Evolutionary conservation across 495 filamentous ascomycete species (phyloP).

Genomic region (Penicillium angulare): DNA sequence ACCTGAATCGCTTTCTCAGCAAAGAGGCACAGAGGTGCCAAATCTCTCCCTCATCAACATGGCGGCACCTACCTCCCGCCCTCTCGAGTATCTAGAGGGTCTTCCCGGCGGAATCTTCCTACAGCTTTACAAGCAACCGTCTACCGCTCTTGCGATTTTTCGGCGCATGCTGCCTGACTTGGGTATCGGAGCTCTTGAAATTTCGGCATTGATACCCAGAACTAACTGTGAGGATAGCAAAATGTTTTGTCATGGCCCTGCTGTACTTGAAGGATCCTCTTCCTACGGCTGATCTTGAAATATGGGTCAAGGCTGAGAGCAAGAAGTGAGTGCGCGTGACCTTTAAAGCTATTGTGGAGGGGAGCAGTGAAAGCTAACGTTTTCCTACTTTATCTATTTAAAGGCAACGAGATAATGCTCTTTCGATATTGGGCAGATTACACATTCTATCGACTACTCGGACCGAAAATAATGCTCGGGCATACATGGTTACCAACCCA

Average conservation of each 20-base stretch:
- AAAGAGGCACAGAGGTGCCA: constrained; percentile 37
- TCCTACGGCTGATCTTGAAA: constrained; percentile 70
- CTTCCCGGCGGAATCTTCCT: constrained; percentile 84
- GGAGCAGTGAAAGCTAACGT: constrained; percentile 1
- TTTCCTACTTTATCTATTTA: neutral
- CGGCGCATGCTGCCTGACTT: constrained; percentile 93
- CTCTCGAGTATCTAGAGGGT: constrained; percentile 83
- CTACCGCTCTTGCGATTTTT: constrained; percentile 92
- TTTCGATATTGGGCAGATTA: constrained; percentile 75
- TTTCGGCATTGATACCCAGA: neutral
- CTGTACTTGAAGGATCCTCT: constrained; percentile 82
- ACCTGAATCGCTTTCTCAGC: constrained; percentile 7
- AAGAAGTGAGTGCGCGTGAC: constrained; percentile 49
- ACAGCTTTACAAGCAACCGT: constrained; percentile 92
- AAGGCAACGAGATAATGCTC: constrained; percentile 77
- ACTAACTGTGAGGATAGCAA: constrained; percentile 58
- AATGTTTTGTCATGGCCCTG: constrained; percentile 91
- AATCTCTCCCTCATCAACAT: constrained; percentile 47
- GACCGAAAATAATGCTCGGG: constrained; percentile 57
- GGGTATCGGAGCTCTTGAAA: constrained; percentile 51
- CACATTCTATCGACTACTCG: constrained; percentile 69
- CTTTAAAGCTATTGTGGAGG: neutral
- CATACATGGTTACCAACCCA: constrained; percentile 68
- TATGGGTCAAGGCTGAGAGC: constrained; percentile 76
- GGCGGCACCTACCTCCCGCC: constrained; percentile 65